A percentile compares a stretch with the other conserved stretches of the same genome.
Conservation (phyloP, 2,329 filamentous ascomycete species). For the Dothiorella sarmentorum region DNA sequence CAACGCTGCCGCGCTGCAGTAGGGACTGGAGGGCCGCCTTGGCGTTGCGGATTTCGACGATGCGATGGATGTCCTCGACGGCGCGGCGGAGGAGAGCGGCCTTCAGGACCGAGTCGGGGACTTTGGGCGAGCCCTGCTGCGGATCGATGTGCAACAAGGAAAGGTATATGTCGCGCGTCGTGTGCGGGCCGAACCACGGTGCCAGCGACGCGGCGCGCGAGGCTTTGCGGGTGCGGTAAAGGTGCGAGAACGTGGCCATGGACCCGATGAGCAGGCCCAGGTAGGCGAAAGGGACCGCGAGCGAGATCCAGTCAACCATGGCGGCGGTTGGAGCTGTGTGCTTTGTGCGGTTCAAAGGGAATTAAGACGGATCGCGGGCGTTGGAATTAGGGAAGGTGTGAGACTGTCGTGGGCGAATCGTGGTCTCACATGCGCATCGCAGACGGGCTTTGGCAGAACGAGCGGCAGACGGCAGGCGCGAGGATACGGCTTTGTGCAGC, state of each 20-base stretch:
- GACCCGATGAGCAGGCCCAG: conserved; percentile 82
- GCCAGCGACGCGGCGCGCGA: conserved; percentile 75
- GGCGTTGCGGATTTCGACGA: conserved; percentile 81
- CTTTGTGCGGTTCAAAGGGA: not conserved
- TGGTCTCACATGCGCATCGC: conserved; percentile 7
- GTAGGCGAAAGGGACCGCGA: conserved; percentile 85
- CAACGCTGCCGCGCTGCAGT: conserved; percentile 85
- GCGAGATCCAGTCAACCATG: conserved; percentile 74
- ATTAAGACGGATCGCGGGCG: not conserved
- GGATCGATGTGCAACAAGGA: conserved; percentile 79
- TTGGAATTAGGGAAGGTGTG: not conserved
- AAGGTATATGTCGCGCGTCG: conserved; percentile 92
- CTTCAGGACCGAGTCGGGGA: conserved; percentile 82
- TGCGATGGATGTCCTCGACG: conserved; percentile 86
- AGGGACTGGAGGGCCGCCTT: conserved; percentile 84
- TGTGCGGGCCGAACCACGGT: conserved; percentile 89
- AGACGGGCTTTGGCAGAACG: not conserved
- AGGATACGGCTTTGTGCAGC: conserved; percentile 1
- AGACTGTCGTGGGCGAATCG: not conserved
- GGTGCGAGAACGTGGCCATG: conserved; percentile 83
- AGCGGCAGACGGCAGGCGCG: conserved; percentile 3
- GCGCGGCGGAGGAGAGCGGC: conserved; percentile 86
- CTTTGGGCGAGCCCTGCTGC: conserved; percentile 58
- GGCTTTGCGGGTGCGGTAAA: conserved; percentile 91
- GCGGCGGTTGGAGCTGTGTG: conserved; percentile 20